Evolutionary conservation across 257 asterid species (phyloP).

Genomic region (Agastache rugosa): DNA sequence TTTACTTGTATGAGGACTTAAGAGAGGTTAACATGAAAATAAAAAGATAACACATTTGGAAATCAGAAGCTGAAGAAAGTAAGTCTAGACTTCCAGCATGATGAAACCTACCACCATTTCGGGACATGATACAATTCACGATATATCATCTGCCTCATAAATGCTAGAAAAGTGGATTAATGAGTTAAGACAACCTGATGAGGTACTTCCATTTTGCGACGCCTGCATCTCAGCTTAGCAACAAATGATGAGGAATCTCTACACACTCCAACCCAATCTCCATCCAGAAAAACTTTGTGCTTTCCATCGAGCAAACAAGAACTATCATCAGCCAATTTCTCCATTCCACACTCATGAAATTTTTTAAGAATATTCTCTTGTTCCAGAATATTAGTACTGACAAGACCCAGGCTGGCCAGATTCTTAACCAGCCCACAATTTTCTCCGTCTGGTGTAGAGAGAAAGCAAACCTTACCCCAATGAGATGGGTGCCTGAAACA

Average conservation of each 20-base stretch:
- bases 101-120: background rate
- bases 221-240: conserved; percentile 67
- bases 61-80: background rate
- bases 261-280: conserved; percentile 90
- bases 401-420: conserved; percentile 86
- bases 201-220: conserved; percentile 70
- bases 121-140: background rate
- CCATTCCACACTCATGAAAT: conserved; percentile 77
- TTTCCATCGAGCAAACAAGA: conserved; percentile 51
- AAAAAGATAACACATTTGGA: background rate
- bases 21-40: conserved; percentile 17
- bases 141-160: conserved; percentile 25
- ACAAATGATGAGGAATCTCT: conserved; percentile 73
- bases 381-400: conserved; percentile 62
- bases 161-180: conserved; percentile 32
- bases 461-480: conserved; percentile 95
- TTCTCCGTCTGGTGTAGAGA: conserved; percentile 98
- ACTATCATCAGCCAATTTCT: conserved; percentile 59
- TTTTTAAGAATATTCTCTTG: conserved; percentile 51
- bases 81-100: background rate
- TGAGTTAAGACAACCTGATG: conserved; percentile 62
- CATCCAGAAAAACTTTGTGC: conserved; percentile 78
- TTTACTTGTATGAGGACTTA: conserved; percentile 2
- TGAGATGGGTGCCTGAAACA: conserved; percentile 89
- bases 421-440: conserved; percentile 96